These are phyloP conservation scores for Trypethelium eluteriae DNA, from an alignment of 495 filamentous ascomycete genomes.

Conservation along the genomic window DNA sequence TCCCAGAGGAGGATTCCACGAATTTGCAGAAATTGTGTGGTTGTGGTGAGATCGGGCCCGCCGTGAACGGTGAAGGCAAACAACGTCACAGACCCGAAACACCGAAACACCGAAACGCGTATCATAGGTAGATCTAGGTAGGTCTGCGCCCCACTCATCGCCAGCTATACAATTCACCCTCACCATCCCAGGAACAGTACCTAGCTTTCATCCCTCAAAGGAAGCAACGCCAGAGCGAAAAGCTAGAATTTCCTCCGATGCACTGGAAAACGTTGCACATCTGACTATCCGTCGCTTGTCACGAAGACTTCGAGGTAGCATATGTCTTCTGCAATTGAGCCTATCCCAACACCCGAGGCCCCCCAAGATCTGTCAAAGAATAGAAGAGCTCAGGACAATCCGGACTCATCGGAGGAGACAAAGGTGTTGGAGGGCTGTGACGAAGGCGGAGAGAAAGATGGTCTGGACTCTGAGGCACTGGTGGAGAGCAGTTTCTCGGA, in stretches of 20 bases:
- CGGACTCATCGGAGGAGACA: background rate
- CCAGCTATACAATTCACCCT: no score
- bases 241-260: background rate
- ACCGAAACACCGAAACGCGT: background rate
- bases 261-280: background rate
- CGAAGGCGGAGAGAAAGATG: background rate
- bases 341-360: background rate
- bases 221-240: background rate
- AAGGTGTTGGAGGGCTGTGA: background rate
- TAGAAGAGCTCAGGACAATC: background rate
- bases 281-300: background rate
- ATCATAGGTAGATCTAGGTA: no score
- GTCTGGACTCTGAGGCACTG: background rate
- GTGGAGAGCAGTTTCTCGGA: background rate
- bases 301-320: background rate
- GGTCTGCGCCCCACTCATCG: no score
- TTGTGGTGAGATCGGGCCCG: background rate
- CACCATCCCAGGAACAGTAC: no score
- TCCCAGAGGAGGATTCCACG: no score
- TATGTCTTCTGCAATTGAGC: conserved; percentile 7
- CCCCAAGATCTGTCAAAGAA: background rate
- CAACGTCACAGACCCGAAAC: background rate
- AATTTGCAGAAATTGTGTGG: no score
- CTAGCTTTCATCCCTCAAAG: background rate
- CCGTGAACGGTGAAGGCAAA: background rate